Conservation (phyloP, 805 yeast species). For the Candida coleopterorum region DNA sequence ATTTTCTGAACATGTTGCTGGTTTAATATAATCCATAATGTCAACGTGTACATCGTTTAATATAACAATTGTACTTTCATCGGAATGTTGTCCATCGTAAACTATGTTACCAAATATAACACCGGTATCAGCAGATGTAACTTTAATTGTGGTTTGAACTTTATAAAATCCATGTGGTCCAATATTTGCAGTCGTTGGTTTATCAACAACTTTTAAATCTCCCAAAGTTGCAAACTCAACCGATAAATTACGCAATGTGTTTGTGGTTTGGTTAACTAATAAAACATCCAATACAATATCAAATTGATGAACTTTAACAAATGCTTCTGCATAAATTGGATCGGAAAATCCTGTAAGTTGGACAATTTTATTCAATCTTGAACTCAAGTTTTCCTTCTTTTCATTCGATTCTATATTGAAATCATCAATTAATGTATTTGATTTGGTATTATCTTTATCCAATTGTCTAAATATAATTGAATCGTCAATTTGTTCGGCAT, state of each 20-base stretch:
- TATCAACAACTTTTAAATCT: constrained; percentile 90
- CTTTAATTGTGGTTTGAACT: constrained; percentile 84
- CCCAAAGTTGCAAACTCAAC: constrained; percentile 97
- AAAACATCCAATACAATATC: constrained; percentile 93
- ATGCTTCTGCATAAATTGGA: constrained; percentile 97
- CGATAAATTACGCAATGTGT: constrained; percentile 82
- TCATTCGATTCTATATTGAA: constrained; percentile 38
- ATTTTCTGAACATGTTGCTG: constrained; percentile 84
- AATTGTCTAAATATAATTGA: constrained; percentile 77
- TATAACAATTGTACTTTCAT: constrained; percentile 83
- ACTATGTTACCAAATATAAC: constrained; percentile 96
- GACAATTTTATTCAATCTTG: constrained; percentile 81
- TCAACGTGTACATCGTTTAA: constrained; percentile 93
- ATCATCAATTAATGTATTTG: constrained; percentile 44
- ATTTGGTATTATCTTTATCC: constrained; percentile 30
- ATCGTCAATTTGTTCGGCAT: constrained; percentile 76
- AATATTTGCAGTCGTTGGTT: constrained; percentile 81
- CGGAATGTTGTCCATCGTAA: constrained; percentile 93
- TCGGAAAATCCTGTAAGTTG: constrained; percentile 98
- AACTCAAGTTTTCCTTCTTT: constrained; percentile 57
- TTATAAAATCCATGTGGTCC: constrained; percentile 98
- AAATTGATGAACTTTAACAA: constrained; percentile 91
- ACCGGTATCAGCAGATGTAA: constrained; percentile 96
- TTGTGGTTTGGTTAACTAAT: constrained; percentile 89
- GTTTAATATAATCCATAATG: constrained; percentile 95